phyloP scores from a whole-genome alignment of 768 basidiomycete genomes.

The Neoboletus magnificus region DNA sequence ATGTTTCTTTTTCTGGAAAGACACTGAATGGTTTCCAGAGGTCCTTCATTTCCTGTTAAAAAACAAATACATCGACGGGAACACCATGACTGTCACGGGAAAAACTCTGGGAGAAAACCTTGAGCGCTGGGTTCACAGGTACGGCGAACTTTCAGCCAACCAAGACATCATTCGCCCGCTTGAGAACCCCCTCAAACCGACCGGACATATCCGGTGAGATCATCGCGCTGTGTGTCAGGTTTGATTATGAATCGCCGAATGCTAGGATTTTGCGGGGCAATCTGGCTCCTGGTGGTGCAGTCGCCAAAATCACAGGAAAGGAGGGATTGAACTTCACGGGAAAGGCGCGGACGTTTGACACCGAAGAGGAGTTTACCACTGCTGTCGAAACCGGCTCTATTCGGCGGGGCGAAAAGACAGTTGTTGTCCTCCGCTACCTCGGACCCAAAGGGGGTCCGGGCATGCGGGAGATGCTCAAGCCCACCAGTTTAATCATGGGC shows the following conservation, averaged over 20 bases:
- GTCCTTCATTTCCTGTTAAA: constrained; percentile 83
- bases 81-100: constrained; percentile 89
- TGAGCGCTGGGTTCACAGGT: constrained; percentile 78
- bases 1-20: neutral
- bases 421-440: constrained; percentile 91
- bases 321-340: constrained; percentile 89
- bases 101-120: constrained; percentile 89
- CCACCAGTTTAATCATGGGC: constrained; percentile 97
- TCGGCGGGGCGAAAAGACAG: constrained; percentile 95
- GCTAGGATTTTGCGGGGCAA: constrained; percentile 85
- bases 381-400: constrained; percentile 88
- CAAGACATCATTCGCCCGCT: constrained; percentile 91
- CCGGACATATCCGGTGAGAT: constrained; percentile 81
- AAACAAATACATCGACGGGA: constrained; percentile 85
- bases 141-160: constrained; percentile 66
- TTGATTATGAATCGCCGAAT: neutral
- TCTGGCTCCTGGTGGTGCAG: constrained; percentile 92
- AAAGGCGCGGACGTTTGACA: constrained; percentile 89
- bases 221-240: neutral
- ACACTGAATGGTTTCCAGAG: constrained; percentile 42
- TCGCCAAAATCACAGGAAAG: constrained; percentile 95
- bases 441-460: constrained; percentile 97
- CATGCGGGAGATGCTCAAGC: constrained; percentile 99
- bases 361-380: constrained; percentile 80
- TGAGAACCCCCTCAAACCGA: constrained; percentile 81